These are phyloP conservation scores for Pugionium cornutum DNA, from an alignment of 345 rosid genomes.

Conservation along the genomic window DNA sequence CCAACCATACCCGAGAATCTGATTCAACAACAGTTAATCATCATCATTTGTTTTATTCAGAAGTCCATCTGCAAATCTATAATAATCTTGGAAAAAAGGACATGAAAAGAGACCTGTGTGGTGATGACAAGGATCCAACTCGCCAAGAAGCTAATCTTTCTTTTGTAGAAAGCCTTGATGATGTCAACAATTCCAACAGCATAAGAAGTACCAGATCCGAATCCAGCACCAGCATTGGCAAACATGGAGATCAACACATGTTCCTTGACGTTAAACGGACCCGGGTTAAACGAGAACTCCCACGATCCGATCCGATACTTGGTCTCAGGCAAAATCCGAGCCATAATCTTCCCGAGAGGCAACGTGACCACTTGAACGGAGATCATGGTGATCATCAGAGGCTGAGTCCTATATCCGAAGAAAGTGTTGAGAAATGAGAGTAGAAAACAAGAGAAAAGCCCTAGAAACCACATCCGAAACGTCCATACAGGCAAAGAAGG, in stretches of 20 bases:
- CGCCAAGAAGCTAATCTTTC: conserved; percentile 58
- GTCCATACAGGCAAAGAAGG: conserved; percentile 62
- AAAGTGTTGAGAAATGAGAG: conserved; percentile 70
- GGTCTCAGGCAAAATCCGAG: conserved; percentile 42
- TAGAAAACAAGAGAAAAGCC: conserved; percentile 51
- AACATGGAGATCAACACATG: conserved; percentile 57
- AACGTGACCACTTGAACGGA: conserved; percentile 61
- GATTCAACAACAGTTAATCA: conserved; percentile 9
- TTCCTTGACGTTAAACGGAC: conserved; percentile 55
- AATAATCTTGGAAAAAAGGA: not conserved
- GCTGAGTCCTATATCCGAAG: conserved; percentile 65
- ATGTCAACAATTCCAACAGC: conserved; percentile 58
- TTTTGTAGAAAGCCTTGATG: conserved; percentile 54
- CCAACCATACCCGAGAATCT: conserved; percentile 74
- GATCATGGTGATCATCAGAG: conserved; percentile 53
- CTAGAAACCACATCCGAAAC: conserved; percentile 65
- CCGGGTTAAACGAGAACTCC: conserved; percentile 51
- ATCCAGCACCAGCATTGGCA: conserved; percentile 58
- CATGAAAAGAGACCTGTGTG: conserved; percentile 51
- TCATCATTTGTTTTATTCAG: not conserved
- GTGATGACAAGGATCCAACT: conserved; percentile 63
- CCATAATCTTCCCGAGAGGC: conserved; percentile 58
- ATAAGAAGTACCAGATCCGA: conserved; percentile 58
- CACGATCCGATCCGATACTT: conserved; percentile 48
- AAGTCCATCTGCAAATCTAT: not conserved